Evolutionary conservation across 108 stramenopile genomes (phyloP).

Genomic region (Epithemia pelagica): DNA sequence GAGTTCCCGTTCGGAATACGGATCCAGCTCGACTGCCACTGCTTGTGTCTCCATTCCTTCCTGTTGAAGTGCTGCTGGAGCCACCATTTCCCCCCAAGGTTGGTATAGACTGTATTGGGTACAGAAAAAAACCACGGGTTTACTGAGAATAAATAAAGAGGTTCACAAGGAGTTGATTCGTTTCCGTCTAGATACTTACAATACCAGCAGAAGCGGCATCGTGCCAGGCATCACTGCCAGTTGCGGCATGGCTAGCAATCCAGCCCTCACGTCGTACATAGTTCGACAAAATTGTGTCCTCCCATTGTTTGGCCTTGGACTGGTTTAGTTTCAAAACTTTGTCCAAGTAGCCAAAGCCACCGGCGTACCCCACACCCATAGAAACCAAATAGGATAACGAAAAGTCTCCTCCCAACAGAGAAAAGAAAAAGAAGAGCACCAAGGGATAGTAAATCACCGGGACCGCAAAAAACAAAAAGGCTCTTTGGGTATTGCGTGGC

Average conservation of each 20-base stretch:
- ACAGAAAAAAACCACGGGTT: not conserved
- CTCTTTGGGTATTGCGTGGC: constrained; percentile 43
- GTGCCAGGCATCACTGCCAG: constrained; percentile 41
- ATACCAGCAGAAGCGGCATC: constrained; percentile 11
- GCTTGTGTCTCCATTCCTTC: not conserved
- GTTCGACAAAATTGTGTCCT: constrained; percentile 26
- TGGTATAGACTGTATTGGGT: too few relatives aligned
- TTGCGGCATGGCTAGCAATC: constrained; percentile 25
- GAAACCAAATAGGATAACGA: constrained; percentile 48
- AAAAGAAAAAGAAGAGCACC: constrained; percentile 61
- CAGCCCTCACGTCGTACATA: constrained; percentile 29
- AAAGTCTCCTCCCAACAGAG: constrained; percentile 47
- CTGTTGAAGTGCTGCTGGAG: not conserved
- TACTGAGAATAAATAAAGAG: not conserved
- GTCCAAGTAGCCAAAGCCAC: constrained; percentile 47
- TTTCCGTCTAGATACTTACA: not conserved
- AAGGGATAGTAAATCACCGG: constrained; percentile 67
- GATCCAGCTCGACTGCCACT: constrained; percentile 6
- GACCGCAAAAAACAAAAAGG: constrained; percentile 56
- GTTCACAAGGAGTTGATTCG: not conserved
- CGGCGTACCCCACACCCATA: constrained; percentile 70
- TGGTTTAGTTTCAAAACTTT: constrained; percentile 13
- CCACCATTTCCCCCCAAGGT: not conserved
- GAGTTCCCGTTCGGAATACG: not conserved
- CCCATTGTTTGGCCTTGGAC: constrained; percentile 33